Base-by-base conservation (phyloP, 108 stramenopile genomes). In the Pseudonitzschia delicatissima region DNA sequence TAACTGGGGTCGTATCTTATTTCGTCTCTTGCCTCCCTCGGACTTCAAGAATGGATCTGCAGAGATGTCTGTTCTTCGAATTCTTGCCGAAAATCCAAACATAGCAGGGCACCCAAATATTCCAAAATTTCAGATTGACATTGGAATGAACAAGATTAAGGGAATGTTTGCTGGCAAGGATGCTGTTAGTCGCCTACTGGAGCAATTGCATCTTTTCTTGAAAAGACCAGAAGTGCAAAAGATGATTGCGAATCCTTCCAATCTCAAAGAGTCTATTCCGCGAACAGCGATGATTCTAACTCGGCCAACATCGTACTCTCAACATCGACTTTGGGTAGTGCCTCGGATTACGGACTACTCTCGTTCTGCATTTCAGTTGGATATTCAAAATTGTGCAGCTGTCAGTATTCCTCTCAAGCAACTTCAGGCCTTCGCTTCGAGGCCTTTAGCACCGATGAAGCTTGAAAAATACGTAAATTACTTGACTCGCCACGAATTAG, bases 91-190 rank as follows among this genome's bases (percentile, higher is more conserved):
- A 60, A 96, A 96, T 62, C 93, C 96, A 2, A 63, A 80, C 23
- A 72, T 93, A 23, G 93, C 94, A n/a, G 48, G 66, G 17, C 86
- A 96, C 58, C 90, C 92, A 8, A 85, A 94, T 27, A 89, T 98
- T 61, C 99, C 99, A 6, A 96, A 96, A 81, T 96, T 98, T 72
- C 91, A 97, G 50, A 87, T 90, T 60, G 96, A 97, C 48, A 87
- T 82, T 59, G 93, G 91, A 35, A 94, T 95, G 87, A 86, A 81
- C 48, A 97, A 96, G 66, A 71, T 99, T 61, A 97, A 95, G 82
- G 88, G 96, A 39, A 93, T 97, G 81, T 93, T 98, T 74, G 72
- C 77, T 48, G 97, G 97, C 31, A 95, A 94, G 62, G 95, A 98
- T 73, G 90, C 96, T 11, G 90, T 96, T 5, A 92, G 85, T 44